These are phyloP conservation scores for Olyra latifolia DNA, from an alignment of 176 grass and related monocot species.

Conservation along the genomic window DNA sequence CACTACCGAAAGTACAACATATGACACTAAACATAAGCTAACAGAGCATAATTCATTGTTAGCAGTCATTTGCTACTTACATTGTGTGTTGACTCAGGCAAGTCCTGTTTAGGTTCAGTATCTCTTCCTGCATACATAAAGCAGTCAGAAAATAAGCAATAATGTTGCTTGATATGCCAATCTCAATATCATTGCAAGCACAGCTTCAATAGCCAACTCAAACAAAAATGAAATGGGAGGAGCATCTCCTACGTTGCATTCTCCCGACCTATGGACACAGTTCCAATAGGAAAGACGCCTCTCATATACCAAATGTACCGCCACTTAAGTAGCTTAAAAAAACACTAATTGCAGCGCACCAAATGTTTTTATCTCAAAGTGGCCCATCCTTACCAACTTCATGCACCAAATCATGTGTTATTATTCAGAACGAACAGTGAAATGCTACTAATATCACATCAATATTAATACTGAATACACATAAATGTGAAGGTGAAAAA, in stretches of 20 bases:
- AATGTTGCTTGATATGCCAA: neutral
- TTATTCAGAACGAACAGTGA: neutral
- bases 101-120: conserved; percentile 27
- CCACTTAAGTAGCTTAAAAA: neutral
- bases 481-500: neutral
- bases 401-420: neutral
- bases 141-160: neutral
- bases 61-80: conserved; percentile 36
- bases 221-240: neutral
- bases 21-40: neutral
- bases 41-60: neutral
- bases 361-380: neutral
- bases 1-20: neutral
- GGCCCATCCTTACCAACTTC: neutral
- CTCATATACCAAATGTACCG: neutral
- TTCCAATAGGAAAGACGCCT: neutral
- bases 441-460: neutral
- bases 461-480: neutral
- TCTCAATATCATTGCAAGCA: neutral
- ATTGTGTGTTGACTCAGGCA: conserved; percentile 12
- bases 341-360: neutral
- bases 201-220: neutral
- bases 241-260: neutral
- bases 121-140: conserved; percentile 38
- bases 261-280: neutral